Evolutionary conservation across 2,329 filamentous ascomycete species (phyloP), one percentile per base, ranked within the genome.

Genomic region (Zymoseptoria brevis): DNA sequence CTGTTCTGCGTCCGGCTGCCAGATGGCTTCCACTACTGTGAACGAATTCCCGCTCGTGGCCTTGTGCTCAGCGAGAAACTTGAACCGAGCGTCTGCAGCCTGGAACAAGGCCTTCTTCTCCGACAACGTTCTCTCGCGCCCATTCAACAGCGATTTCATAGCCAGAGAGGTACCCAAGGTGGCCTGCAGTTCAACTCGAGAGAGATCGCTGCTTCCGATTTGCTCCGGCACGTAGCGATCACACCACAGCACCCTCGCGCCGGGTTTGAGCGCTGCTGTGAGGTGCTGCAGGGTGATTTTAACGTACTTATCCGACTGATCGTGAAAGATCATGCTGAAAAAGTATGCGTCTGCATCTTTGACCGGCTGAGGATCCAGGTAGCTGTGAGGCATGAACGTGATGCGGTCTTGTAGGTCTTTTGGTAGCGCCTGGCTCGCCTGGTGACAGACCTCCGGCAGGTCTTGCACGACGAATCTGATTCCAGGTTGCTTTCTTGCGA

Each of bases 301-400:
- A 7, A 54, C 54, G 11, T 66, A 55, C 4, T 61, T 50, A 52
- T 67, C 64, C 13, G 66, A 57, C 65, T 64, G 67, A 49, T 69
- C 62, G 60, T 67, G 64, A 21, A 68, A 57, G 53, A 68, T 62
- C 51, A 53, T 51, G 13, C 65, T 56, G 45, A 69, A 60, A 26
- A 68, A 62, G 50, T 68, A 69, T 26, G 72, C 60, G 56, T 73
- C 68, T 11, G 72, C 72, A n/a, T 53, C 58, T 8, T 54, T 59
- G 29, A 69, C 62, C 1, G 68, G 66, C 53, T 73, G 65, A 6
- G 62, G 55, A 1, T 65, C 59, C 65, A 71, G 72, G 60, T 72
- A 70, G 54, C 66, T 59, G 54, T 67, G 60, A 8, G 49, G 48
- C 60, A 60, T 62, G 55, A 60, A 60, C 16, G 45, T 29, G 53